These are phyloP conservation scores for Apiospora malaysiana DNA, from an alignment of 2,329 filamentous ascomycete species.

Conservation along the genomic window DNA sequence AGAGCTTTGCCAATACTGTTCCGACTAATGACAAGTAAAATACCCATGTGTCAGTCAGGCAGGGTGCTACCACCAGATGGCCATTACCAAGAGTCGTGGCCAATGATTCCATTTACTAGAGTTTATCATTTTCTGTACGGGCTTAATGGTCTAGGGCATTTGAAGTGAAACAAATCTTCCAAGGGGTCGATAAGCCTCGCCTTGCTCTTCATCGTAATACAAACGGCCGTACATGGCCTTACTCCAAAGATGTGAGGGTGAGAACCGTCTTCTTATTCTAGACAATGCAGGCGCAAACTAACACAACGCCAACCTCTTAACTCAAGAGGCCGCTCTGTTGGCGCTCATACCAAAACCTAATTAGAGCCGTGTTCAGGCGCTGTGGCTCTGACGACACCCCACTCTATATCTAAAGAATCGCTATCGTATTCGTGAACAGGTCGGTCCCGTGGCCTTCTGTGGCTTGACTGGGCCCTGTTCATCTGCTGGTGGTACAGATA, in stretches of 20 bases:
- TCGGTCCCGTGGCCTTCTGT: not conserved
- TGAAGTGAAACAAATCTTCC: not conserved
- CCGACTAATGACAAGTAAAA: not conserved
- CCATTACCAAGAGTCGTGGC: not conserved
- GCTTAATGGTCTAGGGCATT: not conserved
- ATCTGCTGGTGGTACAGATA: not conserved
- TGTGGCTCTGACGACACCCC: not conserved
- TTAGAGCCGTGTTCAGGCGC: not conserved
- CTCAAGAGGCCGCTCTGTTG: not conserved
- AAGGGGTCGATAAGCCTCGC: not conserved
- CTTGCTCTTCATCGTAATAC: not conserved
- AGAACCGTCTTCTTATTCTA: not conserved
- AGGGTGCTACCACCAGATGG: not conserved
- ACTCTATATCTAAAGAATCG: not conserved
- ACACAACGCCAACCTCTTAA: not conserved
- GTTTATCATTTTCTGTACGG: not conserved
- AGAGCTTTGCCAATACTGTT: not conserved
- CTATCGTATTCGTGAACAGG: not conserved
- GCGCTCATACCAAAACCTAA: not conserved
- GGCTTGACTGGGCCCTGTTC: not conserved
- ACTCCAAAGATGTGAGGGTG: not conserved
- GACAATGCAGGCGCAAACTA: slow-evolving; percentile 2
- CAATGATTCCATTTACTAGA: not conserved
- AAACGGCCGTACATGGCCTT: not conserved
- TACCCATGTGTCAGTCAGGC: not conserved